A percentile compares a stretch with the other conserved stretches of the same genome.
Evolutionary conservation across 768 basidiomycete species (phyloP).

Genomic region (Tulasnella sp.): DNA sequence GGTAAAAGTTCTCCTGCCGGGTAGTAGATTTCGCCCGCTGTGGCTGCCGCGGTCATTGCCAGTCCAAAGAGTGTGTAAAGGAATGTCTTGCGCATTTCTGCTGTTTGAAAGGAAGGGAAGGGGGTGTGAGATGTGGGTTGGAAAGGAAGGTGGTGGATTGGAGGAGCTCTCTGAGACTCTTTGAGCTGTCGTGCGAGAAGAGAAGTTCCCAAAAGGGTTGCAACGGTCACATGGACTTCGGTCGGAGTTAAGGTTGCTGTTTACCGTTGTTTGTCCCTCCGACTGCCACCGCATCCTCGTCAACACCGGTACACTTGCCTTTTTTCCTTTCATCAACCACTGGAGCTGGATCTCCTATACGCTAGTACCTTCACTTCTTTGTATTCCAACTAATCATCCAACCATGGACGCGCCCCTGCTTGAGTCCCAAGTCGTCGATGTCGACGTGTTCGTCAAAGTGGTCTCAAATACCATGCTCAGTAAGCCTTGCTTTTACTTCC

Average conservation of each 20-base stretch:
- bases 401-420: neutral
- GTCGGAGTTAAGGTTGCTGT: neutral
- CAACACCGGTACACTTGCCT: neutral
- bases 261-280: neutral
- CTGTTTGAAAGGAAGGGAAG: neutral
- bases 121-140: neutral
- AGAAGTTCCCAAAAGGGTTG: neutral
- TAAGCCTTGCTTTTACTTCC: slow-evolving; percentile 32
- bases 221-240: neutral
- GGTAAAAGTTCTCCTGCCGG: neutral
- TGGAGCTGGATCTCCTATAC: neutral
- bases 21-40: neutral
- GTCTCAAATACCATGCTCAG: slow-evolving; percentile 72
- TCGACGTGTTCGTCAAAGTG: slow-evolving; percentile 75
- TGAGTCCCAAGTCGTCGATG: slow-evolving; percentile 40
- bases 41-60: neutral
- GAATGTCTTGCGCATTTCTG: neutral
- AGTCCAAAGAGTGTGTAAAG: neutral
- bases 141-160: neutral
- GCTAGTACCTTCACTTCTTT: neutral
- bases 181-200: neutral
- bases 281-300: neutral
- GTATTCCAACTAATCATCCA: neutral
- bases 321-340: neutral
- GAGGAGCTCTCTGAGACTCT: neutral